Percentiles rank a stretch among this genome's conserved stretches.
These are phyloP conservation scores for Penicillium sp. DNA, from an alignment of 2,329 filamentous ascomycete genomes.

Conservation along the genomic window DNA sequence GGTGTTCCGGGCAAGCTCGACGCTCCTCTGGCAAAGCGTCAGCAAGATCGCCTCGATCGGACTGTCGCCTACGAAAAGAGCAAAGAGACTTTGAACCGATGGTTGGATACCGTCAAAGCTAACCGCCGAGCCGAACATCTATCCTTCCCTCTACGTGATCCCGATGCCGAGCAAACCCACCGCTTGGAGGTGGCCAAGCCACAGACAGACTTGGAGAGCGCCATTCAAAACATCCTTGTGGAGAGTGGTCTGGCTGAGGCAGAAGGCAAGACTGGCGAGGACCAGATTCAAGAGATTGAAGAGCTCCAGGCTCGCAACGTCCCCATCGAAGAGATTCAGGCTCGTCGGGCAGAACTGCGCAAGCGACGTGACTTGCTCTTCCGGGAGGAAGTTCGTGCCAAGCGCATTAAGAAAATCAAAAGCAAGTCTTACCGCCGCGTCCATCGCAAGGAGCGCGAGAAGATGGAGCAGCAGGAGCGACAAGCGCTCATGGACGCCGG, in stretches of 20 bases:
- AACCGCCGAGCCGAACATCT: conserved; percentile 91
- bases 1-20: conserved; percentile 70
- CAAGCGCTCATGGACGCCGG: conserved; percentile 61
- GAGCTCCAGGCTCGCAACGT: conserved; percentile 71
- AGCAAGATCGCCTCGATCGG: conserved; percentile 83
- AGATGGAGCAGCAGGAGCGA: conserved; percentile 57
- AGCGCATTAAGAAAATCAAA: conserved; percentile 98
- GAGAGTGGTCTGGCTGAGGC: conserved; percentile 73
- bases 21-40: conserved; percentile 78
- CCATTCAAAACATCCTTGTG: conserved; percentile 85
- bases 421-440: conserved; percentile 92
- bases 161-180: conserved; percentile 60
- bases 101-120: conserved; percentile 93
- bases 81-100: conserved; percentile 84
- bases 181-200: conserved; percentile 60
- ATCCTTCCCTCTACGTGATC: conserved; percentile 79
- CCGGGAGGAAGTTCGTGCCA: conserved; percentile 82
- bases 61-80: conserved; percentile 84
- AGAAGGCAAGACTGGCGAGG: conserved; percentile 62
- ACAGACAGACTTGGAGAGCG: conserved; percentile 78
- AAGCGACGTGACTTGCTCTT: conserved; percentile 82
- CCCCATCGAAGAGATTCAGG: conserved; percentile 71
- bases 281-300: conserved; percentile 68
- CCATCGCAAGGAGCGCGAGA: conserved; percentile 76
- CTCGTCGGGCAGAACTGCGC: conserved; percentile 72